Percentiles rank a stretch among this genome's conserved stretches.
Conservation (phyloP, 2,329 filamentous ascomycete species). For the Tolypocladium inflatum region DNA sequence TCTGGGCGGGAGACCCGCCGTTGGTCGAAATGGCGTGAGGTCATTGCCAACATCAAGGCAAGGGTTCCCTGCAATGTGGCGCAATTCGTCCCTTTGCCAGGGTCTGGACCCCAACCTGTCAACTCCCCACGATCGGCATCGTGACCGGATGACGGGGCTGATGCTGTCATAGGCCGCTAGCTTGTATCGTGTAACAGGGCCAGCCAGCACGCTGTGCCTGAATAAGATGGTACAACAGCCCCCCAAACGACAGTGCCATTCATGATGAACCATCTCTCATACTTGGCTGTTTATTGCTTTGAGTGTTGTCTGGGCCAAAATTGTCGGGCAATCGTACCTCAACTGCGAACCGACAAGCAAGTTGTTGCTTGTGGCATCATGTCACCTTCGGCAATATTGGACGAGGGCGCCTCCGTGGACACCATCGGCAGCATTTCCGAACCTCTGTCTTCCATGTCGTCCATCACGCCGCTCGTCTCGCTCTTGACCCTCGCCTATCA, state of each 20-base stretch:
- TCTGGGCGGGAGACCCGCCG: neutral
- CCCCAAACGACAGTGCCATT: neutral
- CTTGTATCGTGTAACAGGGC: neutral
- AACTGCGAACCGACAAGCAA: neutral
- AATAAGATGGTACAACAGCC: neutral
- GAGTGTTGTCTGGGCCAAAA: neutral
- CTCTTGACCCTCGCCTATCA: conserved; percentile 23
- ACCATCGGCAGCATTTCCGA: conserved; percentile 19
- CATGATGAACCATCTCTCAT: neutral
- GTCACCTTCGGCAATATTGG: conserved; percentile 11
- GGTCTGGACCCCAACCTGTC: neutral
- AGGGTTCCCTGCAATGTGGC: neutral
- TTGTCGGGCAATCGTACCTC: neutral
- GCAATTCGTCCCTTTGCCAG: neutral
- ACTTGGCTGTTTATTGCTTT: neutral
- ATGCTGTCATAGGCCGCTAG: neutral
- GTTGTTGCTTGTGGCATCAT: conserved; percentile 25
- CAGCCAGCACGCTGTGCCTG: neutral
- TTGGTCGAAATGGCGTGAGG: neutral
- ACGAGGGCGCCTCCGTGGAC: conserved; percentile 15
- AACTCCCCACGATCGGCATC: neutral
- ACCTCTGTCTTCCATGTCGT: conserved; percentile 18
- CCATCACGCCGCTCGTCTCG: conserved; percentile 21
- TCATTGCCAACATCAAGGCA: neutral
- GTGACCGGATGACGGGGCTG: neutral